Conservation (phyloP, 805 yeast genomes). For the Candida schatavii region DNA sequence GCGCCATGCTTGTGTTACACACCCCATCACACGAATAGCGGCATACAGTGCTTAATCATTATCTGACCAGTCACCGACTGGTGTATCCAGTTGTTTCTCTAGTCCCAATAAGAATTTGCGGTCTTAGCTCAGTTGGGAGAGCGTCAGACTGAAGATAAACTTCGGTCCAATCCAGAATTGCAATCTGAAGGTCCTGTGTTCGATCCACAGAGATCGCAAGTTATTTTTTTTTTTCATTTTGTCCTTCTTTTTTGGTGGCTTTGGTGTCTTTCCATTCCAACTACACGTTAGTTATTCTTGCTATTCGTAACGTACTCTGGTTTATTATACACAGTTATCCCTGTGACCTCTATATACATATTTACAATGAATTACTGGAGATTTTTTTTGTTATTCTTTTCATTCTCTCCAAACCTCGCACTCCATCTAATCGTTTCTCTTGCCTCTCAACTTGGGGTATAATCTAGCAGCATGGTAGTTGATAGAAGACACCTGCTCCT, state of each 20-base stretch:
- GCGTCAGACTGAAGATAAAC: constrained; percentile 16
- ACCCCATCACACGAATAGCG: no score
- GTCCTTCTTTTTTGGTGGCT: no score
- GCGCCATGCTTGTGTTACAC: not conserved
- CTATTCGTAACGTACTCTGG: no score
- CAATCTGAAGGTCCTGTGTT: constrained; percentile 32
- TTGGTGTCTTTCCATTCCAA: no score
- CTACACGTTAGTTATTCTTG: constrained; percentile 1
- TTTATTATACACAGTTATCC: no score
- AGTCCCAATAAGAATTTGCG: no score
- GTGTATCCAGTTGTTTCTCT: no score
- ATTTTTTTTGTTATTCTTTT: not conserved
- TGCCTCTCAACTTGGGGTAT: constrained; percentile 52
- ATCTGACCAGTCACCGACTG: no score
- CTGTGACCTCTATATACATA: constrained; percentile 5
- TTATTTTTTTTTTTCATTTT: constrained; percentile 12
- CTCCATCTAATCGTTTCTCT: constrained; percentile 29
- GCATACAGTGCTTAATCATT: not conserved
- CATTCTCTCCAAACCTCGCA: not conserved
- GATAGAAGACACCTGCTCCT: constrained; percentile 43
- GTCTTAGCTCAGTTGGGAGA: constrained; percentile 37
- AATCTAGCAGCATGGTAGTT: constrained; percentile 58
- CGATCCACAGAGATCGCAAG: constrained; percentile 30
- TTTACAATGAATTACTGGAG: no score
- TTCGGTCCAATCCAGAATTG: constrained; percentile 10